phyloP scores from a whole-genome alignment of 148 eudicot species.

The Dianthus caryophyllus region DNA sequence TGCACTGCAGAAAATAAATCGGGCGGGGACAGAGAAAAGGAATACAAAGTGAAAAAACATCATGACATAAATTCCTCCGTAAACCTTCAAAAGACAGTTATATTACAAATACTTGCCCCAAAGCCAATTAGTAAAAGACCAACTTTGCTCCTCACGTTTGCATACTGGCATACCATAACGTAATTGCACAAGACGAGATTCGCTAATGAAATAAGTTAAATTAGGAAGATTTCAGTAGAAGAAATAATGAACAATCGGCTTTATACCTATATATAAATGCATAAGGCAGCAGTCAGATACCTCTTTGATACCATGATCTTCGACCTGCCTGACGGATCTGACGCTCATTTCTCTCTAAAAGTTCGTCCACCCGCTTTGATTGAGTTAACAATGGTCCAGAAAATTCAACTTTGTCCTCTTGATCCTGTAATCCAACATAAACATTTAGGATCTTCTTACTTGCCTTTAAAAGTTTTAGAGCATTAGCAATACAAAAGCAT shows the following conservation, averaged over 20 bases:
- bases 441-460: not conserved
- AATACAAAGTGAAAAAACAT: not conserved
- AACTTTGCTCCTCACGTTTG: too few relatives aligned
- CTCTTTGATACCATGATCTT: conserved; percentile 85
- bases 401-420: conserved; percentile 76
- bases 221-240: too few relatives aligned
- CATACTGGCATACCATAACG: too few relatives aligned
- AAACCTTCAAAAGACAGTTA: not conserved
- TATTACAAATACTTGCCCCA: not conserved
- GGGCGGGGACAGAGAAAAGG: not conserved
- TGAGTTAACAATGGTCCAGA: conserved; percentile 87
- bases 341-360: conserved; percentile 84
- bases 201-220: not conserved
- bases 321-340: conserved; percentile 90
- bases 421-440: conserved; percentile 43
- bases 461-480: not conserved
- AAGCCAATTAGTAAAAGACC: not conserved
- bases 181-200: not conserved
- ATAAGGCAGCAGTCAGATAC: conserved; percentile 27
- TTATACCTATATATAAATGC: not conserved
- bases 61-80: not conserved
- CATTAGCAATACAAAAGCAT: not conserved
- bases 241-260: not conserved
- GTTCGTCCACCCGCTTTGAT: conserved; percentile 71
- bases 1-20: too few relatives aligned